Conservation (phyloP, 192 early-diverging fungal genomes). For the Phlyctochytrium bullatum region DNA sequence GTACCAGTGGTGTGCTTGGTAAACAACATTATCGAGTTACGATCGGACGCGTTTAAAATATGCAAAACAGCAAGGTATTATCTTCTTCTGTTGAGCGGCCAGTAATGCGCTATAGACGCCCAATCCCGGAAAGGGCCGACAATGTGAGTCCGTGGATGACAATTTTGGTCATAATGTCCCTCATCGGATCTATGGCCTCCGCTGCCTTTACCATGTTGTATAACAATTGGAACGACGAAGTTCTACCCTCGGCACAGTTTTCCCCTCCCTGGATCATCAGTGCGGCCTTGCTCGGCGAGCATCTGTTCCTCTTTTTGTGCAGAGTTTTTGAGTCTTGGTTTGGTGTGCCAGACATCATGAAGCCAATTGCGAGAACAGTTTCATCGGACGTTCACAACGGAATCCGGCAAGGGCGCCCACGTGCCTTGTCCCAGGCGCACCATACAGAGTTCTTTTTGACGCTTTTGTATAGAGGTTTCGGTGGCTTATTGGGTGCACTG, state of each 20-base stretch:
- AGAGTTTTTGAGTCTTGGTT: constrained; percentile 16
- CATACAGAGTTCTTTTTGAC: not conserved
- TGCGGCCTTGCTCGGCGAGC: constrained; percentile 26
- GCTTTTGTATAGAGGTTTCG: not conserved
- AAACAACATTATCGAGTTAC: constrained; percentile 90
- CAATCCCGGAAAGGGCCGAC: constrained; percentile 68
- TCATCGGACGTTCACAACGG: too few relatives aligned
- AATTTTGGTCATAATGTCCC: constrained; percentile 46
- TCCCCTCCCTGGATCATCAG: constrained; percentile 8
- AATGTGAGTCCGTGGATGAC: constrained; percentile 77
- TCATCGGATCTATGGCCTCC: constrained; percentile 29
- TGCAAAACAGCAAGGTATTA: constrained; percentile 45
- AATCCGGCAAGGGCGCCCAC: not conserved
- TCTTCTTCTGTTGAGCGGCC: too few relatives aligned
- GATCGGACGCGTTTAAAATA: constrained; percentile 89
- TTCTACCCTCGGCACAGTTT: constrained; percentile 14
- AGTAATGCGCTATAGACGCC: constrained; percentile 71
- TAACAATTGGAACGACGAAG: constrained; percentile 27
- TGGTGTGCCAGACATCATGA: constrained; percentile 16
- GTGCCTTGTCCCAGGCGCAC: not conserved
- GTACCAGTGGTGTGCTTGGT: constrained; percentile 76
- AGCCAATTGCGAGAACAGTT: constrained; percentile 8
- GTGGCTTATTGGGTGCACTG: not conserved
- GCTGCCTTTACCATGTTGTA: constrained; percentile 32
- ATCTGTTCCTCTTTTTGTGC: constrained; percentile 26